Evolutionary conservation across 192 early-diverging fungal species (phyloP).

Genomic region (Coemansia sp.): DNA sequence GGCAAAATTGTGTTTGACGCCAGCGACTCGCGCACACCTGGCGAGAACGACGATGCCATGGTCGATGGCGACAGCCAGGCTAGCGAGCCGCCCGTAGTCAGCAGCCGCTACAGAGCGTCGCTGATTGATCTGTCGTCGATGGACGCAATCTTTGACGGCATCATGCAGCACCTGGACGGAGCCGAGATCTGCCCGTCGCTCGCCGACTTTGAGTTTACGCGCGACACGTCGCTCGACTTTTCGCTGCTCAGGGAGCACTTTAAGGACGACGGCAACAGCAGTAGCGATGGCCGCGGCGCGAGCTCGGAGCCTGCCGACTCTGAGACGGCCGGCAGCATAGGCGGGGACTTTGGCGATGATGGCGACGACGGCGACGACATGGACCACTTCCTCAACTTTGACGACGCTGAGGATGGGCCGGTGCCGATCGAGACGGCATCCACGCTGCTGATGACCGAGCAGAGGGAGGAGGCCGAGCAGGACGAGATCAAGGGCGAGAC

Average conservation of each 20-base stretch:
- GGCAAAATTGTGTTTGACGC: conserved; percentile 96
- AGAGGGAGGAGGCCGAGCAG: conserved; percentile 21
- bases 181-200: conserved; percentile 69
- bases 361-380: conserved; percentile 46
- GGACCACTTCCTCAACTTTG: conserved; percentile 41
- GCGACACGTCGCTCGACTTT: conserved; percentile 59
- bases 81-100: not conserved
- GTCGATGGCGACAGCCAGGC: conserved; percentile 2
- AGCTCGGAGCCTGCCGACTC: not conserved
- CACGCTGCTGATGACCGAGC: conserved; percentile 31
- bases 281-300: not conserved
- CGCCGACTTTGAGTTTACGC: conserved; percentile 64
- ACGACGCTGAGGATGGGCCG: conserved; percentile 38
- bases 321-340: conserved; percentile 7
- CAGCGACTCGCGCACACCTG: conserved; percentile 66
- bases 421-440: conserved; percentile 37
- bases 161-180: conserved; percentile 28
- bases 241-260: conserved; percentile 54
- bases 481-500: conserved; percentile 3
- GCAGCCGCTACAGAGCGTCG: conserved; percentile 16
- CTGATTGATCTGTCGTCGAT: conserved; percentile 34
- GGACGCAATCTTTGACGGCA: conserved; percentile 25
- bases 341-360: conserved; percentile 13
- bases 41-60: conserved; percentile 43
- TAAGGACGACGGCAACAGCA: conserved; percentile 43